phyloP scores from a whole-genome alignment of 768 basidiomycete genomes.

The Lactifluus hygrophoroides region DNA sequence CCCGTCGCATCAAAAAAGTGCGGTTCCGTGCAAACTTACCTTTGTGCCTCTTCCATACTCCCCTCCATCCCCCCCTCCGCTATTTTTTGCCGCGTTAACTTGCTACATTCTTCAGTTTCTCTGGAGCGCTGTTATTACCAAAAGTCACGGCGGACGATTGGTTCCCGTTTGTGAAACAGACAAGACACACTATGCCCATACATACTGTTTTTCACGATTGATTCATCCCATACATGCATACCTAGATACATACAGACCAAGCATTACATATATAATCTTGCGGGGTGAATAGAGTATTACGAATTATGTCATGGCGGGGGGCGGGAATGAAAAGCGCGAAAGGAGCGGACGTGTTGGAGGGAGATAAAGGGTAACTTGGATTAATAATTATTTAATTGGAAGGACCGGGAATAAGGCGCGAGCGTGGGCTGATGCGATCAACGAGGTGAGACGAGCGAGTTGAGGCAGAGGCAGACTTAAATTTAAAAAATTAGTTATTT shows the following conservation, averaged over 20 bases:
- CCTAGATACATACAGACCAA: neutral
- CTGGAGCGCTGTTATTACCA: neutral
- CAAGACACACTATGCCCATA: neutral
- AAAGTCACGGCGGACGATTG: neutral
- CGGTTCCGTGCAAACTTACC: neutral
- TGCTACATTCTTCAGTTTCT: neutral
- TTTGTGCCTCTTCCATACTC: neutral
- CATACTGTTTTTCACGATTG: neutral
- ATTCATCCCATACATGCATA: neutral
- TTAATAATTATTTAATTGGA: neutral
- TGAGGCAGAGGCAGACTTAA: no score
- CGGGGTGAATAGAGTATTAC: neutral
- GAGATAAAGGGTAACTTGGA: neutral
- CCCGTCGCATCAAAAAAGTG: neutral
- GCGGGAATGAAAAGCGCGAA: constrained; percentile 4
- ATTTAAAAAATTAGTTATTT: neutral
- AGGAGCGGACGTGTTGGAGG: neutral
- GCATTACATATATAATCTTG: neutral
- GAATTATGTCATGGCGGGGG: neutral
- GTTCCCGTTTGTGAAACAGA: neutral
- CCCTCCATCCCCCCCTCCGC: no score
- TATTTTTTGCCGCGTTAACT: neutral
- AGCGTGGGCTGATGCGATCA: neutral
- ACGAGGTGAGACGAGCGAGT: neutral
- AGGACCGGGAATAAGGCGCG: neutral